phyloP scores from a whole-genome alignment of 805 yeast species.

The Teunomyces tritomae region DNA sequence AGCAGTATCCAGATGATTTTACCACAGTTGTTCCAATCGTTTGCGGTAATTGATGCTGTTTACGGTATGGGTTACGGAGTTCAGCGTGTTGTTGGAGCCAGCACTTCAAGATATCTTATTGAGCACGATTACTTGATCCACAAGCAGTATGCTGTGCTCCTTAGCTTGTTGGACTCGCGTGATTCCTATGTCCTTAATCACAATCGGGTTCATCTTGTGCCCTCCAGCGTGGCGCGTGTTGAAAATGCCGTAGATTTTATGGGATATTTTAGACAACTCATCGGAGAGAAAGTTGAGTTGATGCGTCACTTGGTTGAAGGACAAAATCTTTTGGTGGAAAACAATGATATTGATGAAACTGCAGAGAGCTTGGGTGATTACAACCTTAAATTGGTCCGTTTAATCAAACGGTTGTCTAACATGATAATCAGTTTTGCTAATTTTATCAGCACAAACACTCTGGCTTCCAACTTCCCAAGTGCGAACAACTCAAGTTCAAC shows the following conservation, averaged over 20 bases:
- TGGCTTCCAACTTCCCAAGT: constrained; percentile 1
- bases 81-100: not conserved
- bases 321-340: constrained; percentile 1
- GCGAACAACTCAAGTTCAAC: constrained; percentile 2
- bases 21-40: constrained; percentile 46
- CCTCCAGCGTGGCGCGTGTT: not conserved
- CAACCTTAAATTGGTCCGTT: constrained; percentile 37
- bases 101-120: constrained; percentile 5
- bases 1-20: constrained; percentile 30
- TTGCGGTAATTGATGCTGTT: constrained; percentile 50
- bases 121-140: constrained; percentile 15
- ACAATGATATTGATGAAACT: constrained; percentile 18
- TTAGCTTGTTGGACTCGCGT: constrained; percentile 13
- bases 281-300: constrained; percentile 36
- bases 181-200: constrained; percentile 3
- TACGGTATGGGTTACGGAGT: constrained; percentile 53
- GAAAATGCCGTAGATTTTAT: constrained; percentile 6
- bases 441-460: constrained; percentile 11
- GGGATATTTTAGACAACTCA: constrained; percentile 23
- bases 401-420: constrained; percentile 33
- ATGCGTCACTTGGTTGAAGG: constrained; percentile 37
- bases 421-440: constrained; percentile 30
- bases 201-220: not conserved
- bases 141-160: constrained; percentile 19
- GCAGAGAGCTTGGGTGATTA: constrained; percentile 32